Base-by-base conservation (phyloP, 139 green algal species). In the Mychonastes homosphaera region DNA sequence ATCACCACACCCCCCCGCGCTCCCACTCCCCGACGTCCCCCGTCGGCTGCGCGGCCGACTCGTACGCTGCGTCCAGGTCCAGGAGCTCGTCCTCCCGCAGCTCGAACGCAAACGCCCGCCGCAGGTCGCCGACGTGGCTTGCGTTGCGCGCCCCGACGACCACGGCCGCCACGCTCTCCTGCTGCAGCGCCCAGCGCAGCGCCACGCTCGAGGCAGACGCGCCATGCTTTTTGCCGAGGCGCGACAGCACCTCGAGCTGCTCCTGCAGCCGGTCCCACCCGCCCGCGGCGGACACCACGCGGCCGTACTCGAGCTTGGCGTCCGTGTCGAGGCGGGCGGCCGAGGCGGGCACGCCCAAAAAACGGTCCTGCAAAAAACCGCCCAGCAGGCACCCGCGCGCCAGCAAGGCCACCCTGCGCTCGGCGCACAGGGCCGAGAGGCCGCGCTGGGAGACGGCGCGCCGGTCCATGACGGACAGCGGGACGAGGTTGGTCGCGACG, bases 141-240 rank as follows among this genome's bases (percentile, higher is more conserved):
- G 62, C 44, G n/a, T 69, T 69, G 33, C 62, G 43, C 24, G 52
- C 41, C 1, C 62, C 62, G 24, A 63, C 15, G 15, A 69, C 53
- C 18, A 62, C 2, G 10, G 62, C 62, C 13, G 62, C 33, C 6
- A 69, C 62, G 4, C 34, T 35, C 18, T 32, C 32, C 53, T 69
- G 62, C 62, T 69, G 62, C 53, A 69, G 53, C 53, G 62, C 62
- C 62, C 62, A 69, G 1, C 45, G 33, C 18, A 35, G 43, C 8
- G 62, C 62, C 21, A 69, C 62, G 13, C 19, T 34, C 1, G 52
- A 63, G 16, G 28, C 8, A 1, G 28, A 29, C 43, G 57, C 53
- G 38, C 53, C 53, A 15, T 69, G 52, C 43, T 58, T 62, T 24
- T 36, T 19, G 2, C 33, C 62, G 13, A 69, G 23, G 23, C 35